Conservation (phyloP, 1,284 basidiomycete species). For the Tylopilus sp. region DNA sequence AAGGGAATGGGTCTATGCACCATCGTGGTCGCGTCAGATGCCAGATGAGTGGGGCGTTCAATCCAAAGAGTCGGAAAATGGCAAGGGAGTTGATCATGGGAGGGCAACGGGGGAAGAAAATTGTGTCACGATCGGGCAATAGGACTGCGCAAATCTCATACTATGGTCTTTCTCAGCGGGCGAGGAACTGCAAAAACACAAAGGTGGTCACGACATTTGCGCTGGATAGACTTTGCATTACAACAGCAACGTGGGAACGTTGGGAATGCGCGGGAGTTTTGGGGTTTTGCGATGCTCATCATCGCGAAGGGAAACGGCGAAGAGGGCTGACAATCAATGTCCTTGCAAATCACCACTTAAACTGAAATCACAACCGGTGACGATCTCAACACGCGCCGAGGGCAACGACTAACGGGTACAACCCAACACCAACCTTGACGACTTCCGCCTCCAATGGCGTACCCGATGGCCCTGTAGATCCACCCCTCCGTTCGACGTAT, state of each 20-base stretch:
- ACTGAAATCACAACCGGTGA: constrained; percentile 22
- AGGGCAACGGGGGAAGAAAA: not conserved
- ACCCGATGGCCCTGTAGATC: constrained; percentile 40
- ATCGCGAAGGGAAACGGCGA: constrained; percentile 35
- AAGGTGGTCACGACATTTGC: not conserved
- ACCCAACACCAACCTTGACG: constrained; percentile 39
- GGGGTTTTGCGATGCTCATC: constrained; percentile 31
- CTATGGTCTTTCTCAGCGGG: not conserved
- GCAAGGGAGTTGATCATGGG: not conserved
- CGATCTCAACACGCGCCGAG: constrained; percentile 27
- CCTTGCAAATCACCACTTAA: constrained; percentile 4
- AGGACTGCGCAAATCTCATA: not conserved
- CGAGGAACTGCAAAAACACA: not conserved
- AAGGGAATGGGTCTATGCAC: too few relatives aligned
- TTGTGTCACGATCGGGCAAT: not conserved
- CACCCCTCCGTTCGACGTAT: constrained; percentile 64
- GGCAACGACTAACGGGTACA: constrained; percentile 38
- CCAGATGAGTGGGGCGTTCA: not conserved
- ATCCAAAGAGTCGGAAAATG: not conserved
- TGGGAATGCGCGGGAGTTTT: constrained; percentile 31
- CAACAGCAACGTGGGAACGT: not conserved
- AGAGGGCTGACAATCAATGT: constrained; percentile 15
- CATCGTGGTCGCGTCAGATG: not conserved
- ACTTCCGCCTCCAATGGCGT: constrained; percentile 39
- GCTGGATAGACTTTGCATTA: not conserved